phyloP scores from a whole-genome alignment of 148 eudicot species.

The Agrostemma githago region DNA sequence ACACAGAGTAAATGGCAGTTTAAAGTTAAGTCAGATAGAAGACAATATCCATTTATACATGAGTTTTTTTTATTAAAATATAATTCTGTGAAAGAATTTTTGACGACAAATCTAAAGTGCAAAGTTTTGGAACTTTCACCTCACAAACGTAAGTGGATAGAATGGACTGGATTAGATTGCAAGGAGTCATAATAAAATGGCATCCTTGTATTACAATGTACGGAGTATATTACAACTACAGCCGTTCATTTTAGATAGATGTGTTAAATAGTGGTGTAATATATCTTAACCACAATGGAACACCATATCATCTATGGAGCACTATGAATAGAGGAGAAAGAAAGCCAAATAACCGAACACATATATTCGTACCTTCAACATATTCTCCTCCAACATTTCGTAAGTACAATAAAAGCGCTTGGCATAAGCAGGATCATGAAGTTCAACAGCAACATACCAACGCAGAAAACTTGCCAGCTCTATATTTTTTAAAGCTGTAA shows the following conservation, averaged over 20 bases:
- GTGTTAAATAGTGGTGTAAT: not conserved
- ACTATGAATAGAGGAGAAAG: not conserved
- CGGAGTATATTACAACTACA: not conserved
- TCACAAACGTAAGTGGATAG: not conserved
- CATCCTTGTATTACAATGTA: not conserved
- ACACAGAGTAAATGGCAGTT: constrained; percentile 9
- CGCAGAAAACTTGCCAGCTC: constrained; percentile 98
- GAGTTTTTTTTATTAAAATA: too few relatives aligned
- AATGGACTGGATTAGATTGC: too few relatives aligned
- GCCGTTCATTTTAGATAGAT: not conserved
- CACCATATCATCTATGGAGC: not conserved
- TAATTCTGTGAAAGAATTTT: too few relatives aligned
- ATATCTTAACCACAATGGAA: not conserved
- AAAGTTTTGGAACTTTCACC: not conserved
- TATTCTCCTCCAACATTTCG: constrained; percentile 86
- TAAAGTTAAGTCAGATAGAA: constrained; percentile 10
- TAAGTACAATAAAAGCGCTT: constrained; percentile 88
- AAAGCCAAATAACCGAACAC: not conserved
- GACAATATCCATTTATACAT: not conserved
- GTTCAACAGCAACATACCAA: constrained; percentile 98
- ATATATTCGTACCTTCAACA: constrained; percentile 58
- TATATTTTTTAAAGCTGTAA: constrained; percentile 72
- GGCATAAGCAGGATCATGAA: constrained; percentile 91
- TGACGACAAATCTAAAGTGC: too few relatives aligned
- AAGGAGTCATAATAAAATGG: too few relatives aligned